A percentile compares a stretch with the other conserved stretches of the same genome.
These are phyloP conservation scores for Malassezia obtusa DNA, from an alignment of 1,284 basidiomycete species.

Conservation along the genomic window DNA sequence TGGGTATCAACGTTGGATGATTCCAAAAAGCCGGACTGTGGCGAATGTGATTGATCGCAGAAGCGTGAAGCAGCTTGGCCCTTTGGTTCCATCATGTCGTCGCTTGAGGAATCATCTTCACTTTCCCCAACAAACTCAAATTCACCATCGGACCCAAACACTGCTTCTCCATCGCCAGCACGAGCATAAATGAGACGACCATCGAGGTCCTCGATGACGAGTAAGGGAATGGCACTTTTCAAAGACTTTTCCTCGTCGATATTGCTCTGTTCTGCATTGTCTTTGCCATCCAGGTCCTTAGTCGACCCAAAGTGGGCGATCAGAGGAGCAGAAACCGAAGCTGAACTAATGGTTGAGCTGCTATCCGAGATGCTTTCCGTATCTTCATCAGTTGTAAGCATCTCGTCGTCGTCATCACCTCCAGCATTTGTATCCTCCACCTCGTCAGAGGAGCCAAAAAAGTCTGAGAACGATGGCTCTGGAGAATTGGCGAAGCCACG, in stretches of 20 bases:
- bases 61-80: too few relatives aligned
- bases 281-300: slow-evolving; percentile 6
- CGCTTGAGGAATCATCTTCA: slow-evolving; percentile 35
- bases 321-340: slow-evolving; percentile 27
- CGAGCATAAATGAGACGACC: slow-evolving; percentile 46
- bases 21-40: too few relatives aligned
- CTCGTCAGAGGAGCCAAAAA: slow-evolving; percentile 39
- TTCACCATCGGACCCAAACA: slow-evolving; percentile 47
- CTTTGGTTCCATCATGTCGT: too few relatives aligned
- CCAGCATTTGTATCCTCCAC: slow-evolving; percentile 18
- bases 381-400: slow-evolving; percentile 22
- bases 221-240: slow-evolving; percentile 35
- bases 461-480: slow-evolving; percentile 46
- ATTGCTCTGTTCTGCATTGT: slow-evolving; percentile 6
- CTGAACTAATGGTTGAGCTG: slow-evolving; percentile 37
- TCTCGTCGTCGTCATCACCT: slow-evolving; percentile 21
- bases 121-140: slow-evolving; percentile 46
- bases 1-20: slow-evolving; percentile 12
- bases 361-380: slow-evolving; percentile 26
- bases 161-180: slow-evolving; percentile 46
- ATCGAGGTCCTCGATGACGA: slow-evolving; percentile 47
- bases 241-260: slow-evolving; percentile 9
- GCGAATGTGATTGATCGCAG: not conserved
- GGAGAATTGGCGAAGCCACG: slow-evolving; percentile 42
- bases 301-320: slow-evolving; percentile 34